Evolutionary conservation across 2,329 filamentous ascomycete genomes (phyloP).

Genomic region (Pseudogymnoascus sp.): DNA sequence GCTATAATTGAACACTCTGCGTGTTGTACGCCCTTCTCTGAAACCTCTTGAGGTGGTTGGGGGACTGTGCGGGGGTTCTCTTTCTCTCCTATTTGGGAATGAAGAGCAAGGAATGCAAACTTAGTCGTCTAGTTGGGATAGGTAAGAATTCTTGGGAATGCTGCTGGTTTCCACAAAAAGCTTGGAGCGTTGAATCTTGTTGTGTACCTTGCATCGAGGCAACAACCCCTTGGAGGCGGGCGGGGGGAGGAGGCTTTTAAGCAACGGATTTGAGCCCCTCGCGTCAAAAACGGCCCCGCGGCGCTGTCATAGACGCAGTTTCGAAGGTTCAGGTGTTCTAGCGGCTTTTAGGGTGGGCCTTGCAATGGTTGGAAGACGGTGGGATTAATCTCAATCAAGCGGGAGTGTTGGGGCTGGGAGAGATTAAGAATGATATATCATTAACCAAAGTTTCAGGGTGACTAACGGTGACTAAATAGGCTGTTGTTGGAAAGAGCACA

Average conservation of each 20-base stretch:
- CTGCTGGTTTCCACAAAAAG: conserved; percentile 1
- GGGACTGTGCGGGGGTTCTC: not conserved
- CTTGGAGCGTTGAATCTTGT: not conserved
- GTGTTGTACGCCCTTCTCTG: not conserved
- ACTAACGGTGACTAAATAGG: not conserved
- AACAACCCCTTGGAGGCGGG: not conserved
- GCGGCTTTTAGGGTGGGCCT: not conserved
- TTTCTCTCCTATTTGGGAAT: not conserved
- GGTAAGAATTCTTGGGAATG: not conserved
- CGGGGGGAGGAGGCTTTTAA: not conserved
- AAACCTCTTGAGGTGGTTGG: not conserved
- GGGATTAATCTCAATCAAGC: not conserved
- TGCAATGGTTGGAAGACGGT: not conserved
- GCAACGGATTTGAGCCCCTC: not conserved
- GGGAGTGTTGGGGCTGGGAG: not conserved
- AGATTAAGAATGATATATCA: conserved; percentile 5
- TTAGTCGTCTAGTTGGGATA: conserved; percentile 3
- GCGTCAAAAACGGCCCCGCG: not conserved
- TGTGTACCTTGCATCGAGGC: not conserved
- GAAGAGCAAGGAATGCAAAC: not conserved
- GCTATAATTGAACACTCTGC: not conserved
- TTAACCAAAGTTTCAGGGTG: not conserved
- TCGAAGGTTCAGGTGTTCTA: conserved; percentile 1
- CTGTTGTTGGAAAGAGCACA: conserved; percentile 6
- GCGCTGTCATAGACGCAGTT: not conserved